Evolutionary conservation across 2,329 filamentous ascomycete genomes (phyloP).

Genomic region (Colletotrichum limetticola): DNA sequence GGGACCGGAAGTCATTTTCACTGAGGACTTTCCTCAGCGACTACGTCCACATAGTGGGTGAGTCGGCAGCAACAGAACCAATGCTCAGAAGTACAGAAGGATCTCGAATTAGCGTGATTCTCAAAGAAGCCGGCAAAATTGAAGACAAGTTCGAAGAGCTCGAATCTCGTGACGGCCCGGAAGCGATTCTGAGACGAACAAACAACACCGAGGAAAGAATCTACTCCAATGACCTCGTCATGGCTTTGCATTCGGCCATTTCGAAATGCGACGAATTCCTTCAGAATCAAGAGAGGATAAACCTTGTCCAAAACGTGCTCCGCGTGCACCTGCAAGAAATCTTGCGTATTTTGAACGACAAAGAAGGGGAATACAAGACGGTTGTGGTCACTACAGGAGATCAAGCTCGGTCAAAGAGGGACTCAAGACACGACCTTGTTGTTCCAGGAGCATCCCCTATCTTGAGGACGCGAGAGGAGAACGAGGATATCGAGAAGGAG

Average conservation of each 20-base stretch:
- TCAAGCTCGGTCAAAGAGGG: neutral
- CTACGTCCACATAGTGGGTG: slow-evolving; percentile 45
- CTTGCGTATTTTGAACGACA: slow-evolving; percentile 55
- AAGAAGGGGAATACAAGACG: slow-evolving; percentile 11
- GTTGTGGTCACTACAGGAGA: neutral
- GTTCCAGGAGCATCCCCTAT: neutral
- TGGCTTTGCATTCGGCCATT: slow-evolving; percentile 6
- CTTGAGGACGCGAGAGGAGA: neutral
- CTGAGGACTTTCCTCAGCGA: slow-evolving; percentile 54
- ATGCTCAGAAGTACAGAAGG: slow-evolving; percentile 15
- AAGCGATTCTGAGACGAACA: neutral
- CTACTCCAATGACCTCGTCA: slow-evolving; percentile 22
- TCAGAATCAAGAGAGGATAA: slow-evolving; percentile 41
- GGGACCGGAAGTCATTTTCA: slow-evolving; percentile 61
- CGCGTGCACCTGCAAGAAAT: slow-evolving; percentile 62
- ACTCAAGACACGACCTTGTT: neutral
- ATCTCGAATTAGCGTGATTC: slow-evolving; percentile 36
- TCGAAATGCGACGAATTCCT: slow-evolving; percentile 37
- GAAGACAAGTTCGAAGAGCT: slow-evolving; percentile 41
- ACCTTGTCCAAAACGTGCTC: slow-evolving; percentile 55
- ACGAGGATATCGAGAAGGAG: neutral
- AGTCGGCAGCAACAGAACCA: neutral
- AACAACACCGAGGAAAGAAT: slow-evolving; percentile 22
- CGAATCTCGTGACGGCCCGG: slow-evolving; percentile 1
- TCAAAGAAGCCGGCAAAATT: slow-evolving; percentile 37